Conservation (phyloP, 1,284 basidiomycete species). For the Inonotus obliquus region DNA sequence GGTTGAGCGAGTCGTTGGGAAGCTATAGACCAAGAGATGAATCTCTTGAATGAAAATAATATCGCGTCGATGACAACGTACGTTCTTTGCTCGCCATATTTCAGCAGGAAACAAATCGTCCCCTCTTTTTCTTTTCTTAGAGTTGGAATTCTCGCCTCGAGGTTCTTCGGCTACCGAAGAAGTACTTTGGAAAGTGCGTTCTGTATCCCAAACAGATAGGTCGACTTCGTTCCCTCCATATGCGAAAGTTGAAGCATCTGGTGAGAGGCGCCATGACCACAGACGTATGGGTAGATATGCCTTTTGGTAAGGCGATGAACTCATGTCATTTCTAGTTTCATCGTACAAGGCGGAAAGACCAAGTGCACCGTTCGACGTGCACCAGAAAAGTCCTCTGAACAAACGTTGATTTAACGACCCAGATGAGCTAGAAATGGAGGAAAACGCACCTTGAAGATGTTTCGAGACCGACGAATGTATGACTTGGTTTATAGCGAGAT, state of each 20-base stretch:
- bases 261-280: constrained; percentile 58
- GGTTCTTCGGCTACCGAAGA: constrained; percentile 20
- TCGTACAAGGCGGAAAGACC: constrained; percentile 21
- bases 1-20: constrained; percentile 70
- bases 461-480: constrained; percentile 58
- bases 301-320: constrained; percentile 26
- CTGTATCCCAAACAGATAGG: constrained; percentile 76
- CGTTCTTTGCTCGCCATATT: constrained; percentile 78
- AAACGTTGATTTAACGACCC: neutral
- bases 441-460: constrained; percentile 39
- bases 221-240: constrained; percentile 90
- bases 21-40: constrained; percentile 39
- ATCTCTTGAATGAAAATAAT: neutral
- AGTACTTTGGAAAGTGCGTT: constrained; percentile 51
- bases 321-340: constrained; percentile 15
- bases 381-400: constrained; percentile 16
- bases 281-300: constrained; percentile 58
- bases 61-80: constrained; percentile 26
- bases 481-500: constrained; percentile 44
- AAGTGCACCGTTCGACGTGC: constrained; percentile 17
- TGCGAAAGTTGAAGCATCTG: constrained; percentile 54
- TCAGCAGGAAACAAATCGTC: constrained; percentile 64
- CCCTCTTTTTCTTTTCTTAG: constrained; percentile 67
- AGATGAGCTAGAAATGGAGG: neutral
- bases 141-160: constrained; percentile 19